Evolutionary conservation across 345 rosid genomes (phyloP).

Genomic region (Hibiscus tridactylites): DNA sequence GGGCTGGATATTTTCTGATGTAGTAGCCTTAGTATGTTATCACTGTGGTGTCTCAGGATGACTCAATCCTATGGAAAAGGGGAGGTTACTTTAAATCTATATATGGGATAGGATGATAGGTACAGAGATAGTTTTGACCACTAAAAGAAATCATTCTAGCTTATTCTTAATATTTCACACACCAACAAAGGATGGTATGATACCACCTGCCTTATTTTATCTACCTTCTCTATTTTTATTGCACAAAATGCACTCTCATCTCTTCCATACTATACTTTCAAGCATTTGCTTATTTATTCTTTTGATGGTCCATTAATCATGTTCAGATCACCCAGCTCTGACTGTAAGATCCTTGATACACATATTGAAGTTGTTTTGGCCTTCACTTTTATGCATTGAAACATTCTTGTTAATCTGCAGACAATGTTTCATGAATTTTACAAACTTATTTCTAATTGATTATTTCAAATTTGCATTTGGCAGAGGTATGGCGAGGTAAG

Average conservation of each 20-base stretch:
- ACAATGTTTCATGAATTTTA: not conserved
- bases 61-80: not conserved
- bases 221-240: not conserved
- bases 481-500: slow-evolving; percentile 92
- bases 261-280: not conserved
- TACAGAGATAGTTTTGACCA: not conserved
- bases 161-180: not conserved
- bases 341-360: not conserved
- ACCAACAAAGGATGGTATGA: not conserved
- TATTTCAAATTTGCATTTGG: slow-evolving; percentile 12
- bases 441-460: not conserved
- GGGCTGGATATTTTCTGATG: not conserved
- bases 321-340: not conserved
- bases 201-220: not conserved
- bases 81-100: not conserved
- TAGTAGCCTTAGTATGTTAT: not conserved
- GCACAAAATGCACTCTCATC: not conserved
- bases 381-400: not conserved
- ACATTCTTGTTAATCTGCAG: not conserved
- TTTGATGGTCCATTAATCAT: not conserved
- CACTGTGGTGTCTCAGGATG: not conserved
- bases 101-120: not conserved
- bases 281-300: not conserved
- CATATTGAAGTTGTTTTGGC: not conserved
- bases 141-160: not conserved